Percentiles rank a stretch among this genome's conserved stretches.
Conservation (phyloP, 768 basidiomycete species). For the Pulveroboletus ravenelii region DNA sequence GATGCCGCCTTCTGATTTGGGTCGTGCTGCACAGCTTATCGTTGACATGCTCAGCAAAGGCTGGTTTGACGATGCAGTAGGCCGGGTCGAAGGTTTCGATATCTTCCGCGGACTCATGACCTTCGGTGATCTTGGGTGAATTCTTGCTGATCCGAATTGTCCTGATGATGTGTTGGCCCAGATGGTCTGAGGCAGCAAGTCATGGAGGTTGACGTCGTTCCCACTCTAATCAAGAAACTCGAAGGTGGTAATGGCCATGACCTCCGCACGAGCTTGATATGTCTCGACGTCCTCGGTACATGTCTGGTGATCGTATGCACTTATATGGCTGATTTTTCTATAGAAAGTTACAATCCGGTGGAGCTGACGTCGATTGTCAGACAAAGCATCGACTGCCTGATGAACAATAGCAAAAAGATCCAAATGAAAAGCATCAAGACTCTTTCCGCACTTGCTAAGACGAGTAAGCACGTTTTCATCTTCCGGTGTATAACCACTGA, state of each 20-base stretch:
- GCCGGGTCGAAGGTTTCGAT: background rate
- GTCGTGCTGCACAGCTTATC: background rate
- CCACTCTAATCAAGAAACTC: background rate
- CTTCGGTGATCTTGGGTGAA: background rate
- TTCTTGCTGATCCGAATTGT: background rate
- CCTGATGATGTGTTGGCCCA: background rate
- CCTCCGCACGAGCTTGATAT: background rate
- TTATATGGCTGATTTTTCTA: background rate
- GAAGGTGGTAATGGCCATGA: background rate
- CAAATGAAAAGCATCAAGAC: background rate
- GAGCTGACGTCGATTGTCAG: background rate
- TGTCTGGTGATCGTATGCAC: background rate
- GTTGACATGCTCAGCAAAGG: background rate
- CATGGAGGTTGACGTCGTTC: background rate
- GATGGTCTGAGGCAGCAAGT: background rate
- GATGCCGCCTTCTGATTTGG: background rate
- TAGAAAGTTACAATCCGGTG: background rate
- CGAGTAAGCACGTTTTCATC: no score
- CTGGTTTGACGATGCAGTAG: background rate
- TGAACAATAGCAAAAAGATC: background rate
- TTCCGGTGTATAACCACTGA: no score
- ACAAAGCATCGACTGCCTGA: background rate
- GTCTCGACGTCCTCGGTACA: background rate
- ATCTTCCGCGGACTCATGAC: background rate
- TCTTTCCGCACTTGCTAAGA: no score